Conservation (phyloP, 805 yeast species). For the Zygotorulaspora chibaensis region DNA sequence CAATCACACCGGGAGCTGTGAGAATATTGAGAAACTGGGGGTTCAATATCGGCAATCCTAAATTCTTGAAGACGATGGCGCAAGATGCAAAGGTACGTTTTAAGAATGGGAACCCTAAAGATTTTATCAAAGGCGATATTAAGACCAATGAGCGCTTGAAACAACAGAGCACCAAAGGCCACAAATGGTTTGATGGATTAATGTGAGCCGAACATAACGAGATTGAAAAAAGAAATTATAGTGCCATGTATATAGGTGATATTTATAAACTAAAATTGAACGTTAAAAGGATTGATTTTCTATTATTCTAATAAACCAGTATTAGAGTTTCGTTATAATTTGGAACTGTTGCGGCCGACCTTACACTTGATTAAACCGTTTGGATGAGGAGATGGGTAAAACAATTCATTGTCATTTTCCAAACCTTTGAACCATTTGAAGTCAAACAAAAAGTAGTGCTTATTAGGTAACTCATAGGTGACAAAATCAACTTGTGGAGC, state of each 20-base stretch:
- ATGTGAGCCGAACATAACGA: constrained; percentile 17
- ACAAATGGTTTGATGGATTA: constrained; percentile 34
- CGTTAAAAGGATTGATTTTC: too few relatives aligned
- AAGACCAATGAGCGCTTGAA: constrained; percentile 43
- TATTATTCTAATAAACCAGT: neutral
- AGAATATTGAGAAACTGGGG: constrained; percentile 66
- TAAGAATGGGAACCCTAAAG: constrained; percentile 31
- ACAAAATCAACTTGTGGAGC: constrained; percentile 61
- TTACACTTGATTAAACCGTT: constrained; percentile 87
- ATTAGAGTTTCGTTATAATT: constrained; percentile 37
- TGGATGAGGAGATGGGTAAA: constrained; percentile 89
- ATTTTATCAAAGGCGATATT: constrained; percentile 41
- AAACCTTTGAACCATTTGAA: constrained; percentile 78
- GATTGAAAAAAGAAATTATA: neutral
- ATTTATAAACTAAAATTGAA: too few relatives aligned
- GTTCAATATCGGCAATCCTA: constrained; percentile 49
- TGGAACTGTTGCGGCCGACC: constrained; percentile 68
- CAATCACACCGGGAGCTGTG: constrained; percentile 81
- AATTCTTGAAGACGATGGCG: constrained; percentile 42
- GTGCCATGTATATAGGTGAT: neutral
- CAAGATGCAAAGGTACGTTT: constrained; percentile 32
- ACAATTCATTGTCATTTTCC: constrained; percentile 73
- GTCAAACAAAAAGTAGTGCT: constrained; percentile 81
- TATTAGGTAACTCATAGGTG: constrained; percentile 79
- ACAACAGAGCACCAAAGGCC: constrained; percentile 31